A percentile compares a stretch with the other conserved stretches of the same genome.
Conservation (phyloP, 768 basidiomycete species). For the Gautieria morchelliformis region DNA sequence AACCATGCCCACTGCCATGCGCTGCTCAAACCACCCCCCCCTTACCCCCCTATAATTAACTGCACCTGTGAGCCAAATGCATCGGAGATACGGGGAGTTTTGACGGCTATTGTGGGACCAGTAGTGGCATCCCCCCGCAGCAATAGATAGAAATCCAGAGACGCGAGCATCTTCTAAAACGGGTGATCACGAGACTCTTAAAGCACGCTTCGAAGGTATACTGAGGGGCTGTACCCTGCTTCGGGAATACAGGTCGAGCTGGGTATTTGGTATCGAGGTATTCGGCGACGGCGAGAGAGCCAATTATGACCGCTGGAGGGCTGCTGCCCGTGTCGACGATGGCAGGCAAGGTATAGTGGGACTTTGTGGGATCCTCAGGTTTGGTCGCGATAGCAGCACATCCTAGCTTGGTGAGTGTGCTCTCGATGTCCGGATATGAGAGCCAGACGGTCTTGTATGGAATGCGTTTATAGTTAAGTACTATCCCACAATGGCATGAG, state of each 20-base stretch:
- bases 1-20: too few relatives aligned
- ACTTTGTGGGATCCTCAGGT: slow-evolving; percentile 33
- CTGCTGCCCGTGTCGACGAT: slow-evolving; percentile 45
- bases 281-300: slow-evolving; percentile 55
- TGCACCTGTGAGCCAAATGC: too few relatives aligned
- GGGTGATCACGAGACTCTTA: slow-evolving; percentile 57
- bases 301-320: slow-evolving; percentile 46
- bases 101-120: too few relatives aligned
- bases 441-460: slow-evolving; percentile 63
- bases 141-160: too few relatives aligned
- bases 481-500: slow-evolving; percentile 36
- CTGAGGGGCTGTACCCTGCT: slow-evolving; percentile 60
- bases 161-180: too few relatives aligned
- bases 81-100: too few relatives aligned
- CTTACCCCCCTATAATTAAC: too few relatives aligned
- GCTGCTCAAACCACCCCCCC: too few relatives aligned
- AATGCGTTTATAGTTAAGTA: slow-evolving; percentile 67
- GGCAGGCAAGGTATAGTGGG: slow-evolving; percentile 60
- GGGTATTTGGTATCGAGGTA: slow-evolving; percentile 64
- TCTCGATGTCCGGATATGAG: slow-evolving; percentile 60
- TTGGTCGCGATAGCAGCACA: slow-evolving; percentile 25
- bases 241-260: slow-evolving; percentile 35
- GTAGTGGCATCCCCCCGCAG: too few relatives aligned
- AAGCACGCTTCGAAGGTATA: slow-evolving; percentile 58
- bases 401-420: slow-evolving; percentile 31